Evolutionary conservation across 305 asterid species (phyloP).

Genomic region (Fraxinus latifolia): DNA sequence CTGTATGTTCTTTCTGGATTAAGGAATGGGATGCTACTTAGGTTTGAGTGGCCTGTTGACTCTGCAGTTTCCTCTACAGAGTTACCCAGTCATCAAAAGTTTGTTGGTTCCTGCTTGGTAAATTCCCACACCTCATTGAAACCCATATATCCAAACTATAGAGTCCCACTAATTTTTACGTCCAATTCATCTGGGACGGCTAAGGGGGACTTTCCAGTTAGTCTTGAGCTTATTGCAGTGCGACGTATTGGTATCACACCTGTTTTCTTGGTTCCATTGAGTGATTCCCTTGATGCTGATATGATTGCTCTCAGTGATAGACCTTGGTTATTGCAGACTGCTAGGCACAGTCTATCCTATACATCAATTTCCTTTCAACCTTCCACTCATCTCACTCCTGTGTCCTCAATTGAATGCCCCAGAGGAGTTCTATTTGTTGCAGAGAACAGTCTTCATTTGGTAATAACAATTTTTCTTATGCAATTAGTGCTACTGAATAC

Average conservation of each 20-base stretch:
- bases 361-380: constrained; percentile 93
- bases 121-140: constrained; percentile 33
- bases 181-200: constrained; percentile 43
- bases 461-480: constrained; percentile 29
- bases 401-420: constrained; percentile 80
- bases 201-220: constrained; percentile 45
- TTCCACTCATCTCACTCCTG: constrained; percentile 95
- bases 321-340: constrained; percentile 98
- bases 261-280: constrained; percentile 80
- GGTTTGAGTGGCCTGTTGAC: constrained; percentile 92
- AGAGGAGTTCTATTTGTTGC: constrained; percentile 92
- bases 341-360: constrained; percentile 92
- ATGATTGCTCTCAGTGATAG: constrained; percentile 93
- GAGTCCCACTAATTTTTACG: constrained; percentile 30
- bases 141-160: constrained; percentile 35
- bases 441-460: constrained; percentile 94
- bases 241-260: constrained; percentile 98
- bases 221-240: constrained; percentile 85
- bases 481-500: constrained; percentile 1
- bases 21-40: constrained; percentile 98
- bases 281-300: constrained; percentile 81
- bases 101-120: constrained; percentile 40
- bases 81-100: constrained; percentile 33
- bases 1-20: constrained; percentile 85
- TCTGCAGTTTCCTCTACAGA: constrained; percentile 38